Evolutionary conservation across 441 rosid genomes (phyloP), one percentile per base, ranked within the genome.

Genomic region (Erodium moschatum): DNA sequence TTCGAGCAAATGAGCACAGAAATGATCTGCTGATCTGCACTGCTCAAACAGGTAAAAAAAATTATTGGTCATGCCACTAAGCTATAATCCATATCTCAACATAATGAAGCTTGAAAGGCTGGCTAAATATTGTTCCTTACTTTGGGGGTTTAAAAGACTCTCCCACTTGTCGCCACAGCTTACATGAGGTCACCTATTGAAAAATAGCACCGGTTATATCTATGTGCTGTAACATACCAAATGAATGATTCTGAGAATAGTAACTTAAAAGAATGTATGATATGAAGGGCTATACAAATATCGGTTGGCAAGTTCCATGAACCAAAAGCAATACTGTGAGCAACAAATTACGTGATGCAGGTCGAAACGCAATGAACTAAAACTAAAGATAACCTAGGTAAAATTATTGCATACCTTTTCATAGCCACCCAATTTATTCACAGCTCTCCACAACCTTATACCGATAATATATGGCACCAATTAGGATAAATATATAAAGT

Each of bases 71-170:
- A 20, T 9, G 33, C 21, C 6, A 60, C 64, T 20, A 9, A 60
- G 33, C 33, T 20, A 60, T 60, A 60, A 9, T 3, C 29, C 33
- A 16, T 11, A 60, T 60, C 31, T 60, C 5, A n/a, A 21, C 31
- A 24, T 31, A 60, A 60, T 60, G 33, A 18, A 20, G 64, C 15
- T 20, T 60, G 21, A 60, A 60, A 60, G n/a, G 33, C 33, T 9
- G 29, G 29, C 63, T 19, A 58, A 0, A 58, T 58, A 69, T 50
- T 72, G 70, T 24, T 67, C 67, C 86, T 86, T 81, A 88, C 93
- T 88, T 88, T 76, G 90, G 93, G 24, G 93, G 90, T 76, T 76
- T 86, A 79, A 88, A 88, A 73, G 89, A 83, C 78, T 88, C 93
- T 76, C 93, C 93, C 46, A 88, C 93, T 80, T 83, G 89, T 74